Evolutionary conservation across 2,329 filamentous ascomycete genomes (phyloP).

Genomic region (Magnaporthiopsis poae): DNA sequence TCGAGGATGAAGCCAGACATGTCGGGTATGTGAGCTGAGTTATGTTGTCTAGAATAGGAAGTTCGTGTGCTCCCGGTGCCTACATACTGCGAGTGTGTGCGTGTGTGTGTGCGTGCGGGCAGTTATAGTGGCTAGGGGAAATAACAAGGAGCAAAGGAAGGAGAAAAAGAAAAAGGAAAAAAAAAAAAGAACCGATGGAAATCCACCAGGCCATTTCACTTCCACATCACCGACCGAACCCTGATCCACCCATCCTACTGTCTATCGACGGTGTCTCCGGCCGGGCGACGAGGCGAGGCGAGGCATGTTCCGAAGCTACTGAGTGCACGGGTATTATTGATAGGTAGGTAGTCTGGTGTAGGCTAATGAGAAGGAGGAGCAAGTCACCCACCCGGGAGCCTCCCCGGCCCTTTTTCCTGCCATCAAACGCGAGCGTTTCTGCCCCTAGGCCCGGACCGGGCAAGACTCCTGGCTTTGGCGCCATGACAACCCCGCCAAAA

Average conservation of each 20-base stretch:
- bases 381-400: neutral
- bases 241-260: too few relatives aligned
- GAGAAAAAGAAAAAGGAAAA: neutral
- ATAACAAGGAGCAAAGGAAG: neutral
- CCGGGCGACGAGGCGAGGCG: neutral
- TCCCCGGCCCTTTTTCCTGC: neutral
- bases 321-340: neutral
- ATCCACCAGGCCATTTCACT: neutral
- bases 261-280: neutral
- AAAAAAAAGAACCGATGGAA: neutral
- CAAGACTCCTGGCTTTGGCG: neutral
- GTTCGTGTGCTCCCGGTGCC: neutral
- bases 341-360: neutral
- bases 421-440: neutral
- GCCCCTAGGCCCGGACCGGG: neutral
- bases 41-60: neutral
- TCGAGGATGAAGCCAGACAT: neutral
- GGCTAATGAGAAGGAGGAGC: neutral
- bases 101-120: neutral
- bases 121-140: neutral
- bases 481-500: neutral
- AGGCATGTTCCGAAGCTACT: neutral
- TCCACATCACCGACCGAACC: neutral
- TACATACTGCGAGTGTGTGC: too few relatives aligned
- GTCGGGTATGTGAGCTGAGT: neutral